Evolutionary conservation across 257 asterid genomes (phyloP).

Genomic region (Solanum chmielewskii): DNA sequence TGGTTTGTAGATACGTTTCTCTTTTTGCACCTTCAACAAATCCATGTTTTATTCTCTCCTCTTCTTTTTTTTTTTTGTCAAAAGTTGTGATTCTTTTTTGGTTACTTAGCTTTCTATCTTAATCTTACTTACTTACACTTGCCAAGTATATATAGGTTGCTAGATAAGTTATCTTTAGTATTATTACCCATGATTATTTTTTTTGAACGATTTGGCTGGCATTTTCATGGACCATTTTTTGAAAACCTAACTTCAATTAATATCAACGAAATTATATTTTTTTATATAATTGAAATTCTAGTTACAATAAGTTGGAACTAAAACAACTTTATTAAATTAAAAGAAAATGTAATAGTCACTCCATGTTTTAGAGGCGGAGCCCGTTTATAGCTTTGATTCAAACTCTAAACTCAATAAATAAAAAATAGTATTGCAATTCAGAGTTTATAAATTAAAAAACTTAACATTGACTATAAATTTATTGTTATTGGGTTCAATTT

Average conservation of each 20-base stretch:
- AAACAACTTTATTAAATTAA: neutral
- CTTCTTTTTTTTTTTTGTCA: neutral
- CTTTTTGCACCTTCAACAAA: conserved; percentile 1
- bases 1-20: neutral
- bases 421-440: neutral
- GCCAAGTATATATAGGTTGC: conserved; percentile 5
- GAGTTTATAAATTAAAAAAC: neutral
- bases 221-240: conserved; percentile 5
- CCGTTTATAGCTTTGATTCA: neutral
- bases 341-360: neutral
- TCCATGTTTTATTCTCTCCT: neutral
- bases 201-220: neutral
- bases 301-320: neutral
- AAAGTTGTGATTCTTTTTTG: conserved; percentile 3
- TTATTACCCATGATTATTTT: conserved; percentile 12
- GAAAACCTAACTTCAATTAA: neutral
- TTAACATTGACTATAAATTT: neutral
- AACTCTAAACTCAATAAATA: neutral
- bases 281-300: neutral
- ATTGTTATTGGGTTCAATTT: neutral
- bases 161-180: conserved; percentile 4
- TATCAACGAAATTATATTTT: neutral
- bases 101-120: conserved; percentile 5
- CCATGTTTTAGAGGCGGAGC: neutral
- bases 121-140: conserved; percentile 10